Evolutionary conservation across 2,329 filamentous ascomycete species (phyloP).

Genomic region (Aureobasidium sp.): DNA sequence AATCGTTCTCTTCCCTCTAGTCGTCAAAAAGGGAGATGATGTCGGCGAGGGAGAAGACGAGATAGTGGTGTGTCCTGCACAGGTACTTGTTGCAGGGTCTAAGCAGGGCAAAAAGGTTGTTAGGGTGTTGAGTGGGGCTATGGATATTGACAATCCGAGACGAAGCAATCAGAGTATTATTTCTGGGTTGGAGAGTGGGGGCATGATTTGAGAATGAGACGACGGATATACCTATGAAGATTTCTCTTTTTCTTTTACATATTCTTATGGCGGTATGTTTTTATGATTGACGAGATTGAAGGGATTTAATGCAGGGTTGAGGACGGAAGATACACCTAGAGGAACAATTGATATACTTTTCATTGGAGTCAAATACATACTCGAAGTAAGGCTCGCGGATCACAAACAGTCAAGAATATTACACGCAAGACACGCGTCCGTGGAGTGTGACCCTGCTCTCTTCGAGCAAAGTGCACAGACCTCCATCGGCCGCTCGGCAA

Average conservation of each 20-base stretch:
- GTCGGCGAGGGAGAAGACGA: constrained; percentile 82
- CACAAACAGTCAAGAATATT: too few relatives aligned
- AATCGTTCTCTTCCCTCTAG: constrained; percentile 88
- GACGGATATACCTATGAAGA: not conserved
- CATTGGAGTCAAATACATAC: not conserved
- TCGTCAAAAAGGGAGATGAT: constrained; percentile 93
- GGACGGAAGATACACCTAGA: not conserved
- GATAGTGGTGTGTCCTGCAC: constrained; percentile 89
- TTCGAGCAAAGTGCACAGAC: not conserved
- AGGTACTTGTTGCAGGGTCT: constrained; percentile 68
- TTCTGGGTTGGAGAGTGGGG: constrained; percentile 7
- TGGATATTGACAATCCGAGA: constrained; percentile 38
- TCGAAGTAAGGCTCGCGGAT: too few relatives aligned
- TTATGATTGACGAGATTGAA: not conserved
- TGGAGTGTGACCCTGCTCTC: not conserved
- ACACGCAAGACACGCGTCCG: too few relatives aligned
- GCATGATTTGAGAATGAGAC: not conserved
- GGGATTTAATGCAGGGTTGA: not conserved
- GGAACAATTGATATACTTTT: not conserved
- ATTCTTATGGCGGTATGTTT: not conserved
- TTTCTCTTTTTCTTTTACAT: not conserved
- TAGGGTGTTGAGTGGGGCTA: constrained; percentile 43
- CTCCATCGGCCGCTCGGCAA: not conserved
- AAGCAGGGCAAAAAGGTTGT: constrained; percentile 42
- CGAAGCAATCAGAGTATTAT: constrained; percentile 25